phyloP scores from a whole-genome alignment of 2,329 filamentous ascomycete species.

The Botrytis fabae region DNA sequence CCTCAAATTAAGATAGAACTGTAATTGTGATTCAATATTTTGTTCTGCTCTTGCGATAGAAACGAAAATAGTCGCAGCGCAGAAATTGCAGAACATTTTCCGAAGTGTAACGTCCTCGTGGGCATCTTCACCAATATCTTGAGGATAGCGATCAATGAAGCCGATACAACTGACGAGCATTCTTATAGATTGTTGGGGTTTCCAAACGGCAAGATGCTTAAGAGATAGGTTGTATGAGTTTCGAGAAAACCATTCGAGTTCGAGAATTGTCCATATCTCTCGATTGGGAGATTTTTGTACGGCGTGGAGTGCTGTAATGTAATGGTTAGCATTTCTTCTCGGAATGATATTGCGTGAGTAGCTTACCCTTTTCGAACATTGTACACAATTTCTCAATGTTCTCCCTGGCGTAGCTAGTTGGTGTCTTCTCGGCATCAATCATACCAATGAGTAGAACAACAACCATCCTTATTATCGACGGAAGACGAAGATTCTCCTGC shows the following conservation, averaged over 20 bases:
- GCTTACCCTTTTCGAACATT: constrained; percentile 52
- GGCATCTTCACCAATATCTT: constrained; percentile 46
- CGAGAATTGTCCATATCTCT: constrained; percentile 56
- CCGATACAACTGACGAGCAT: constrained; percentile 56
- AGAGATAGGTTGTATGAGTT: constrained; percentile 79
- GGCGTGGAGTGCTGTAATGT: constrained; percentile 35
- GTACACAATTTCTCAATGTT: constrained; percentile 53
- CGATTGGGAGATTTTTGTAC: constrained; percentile 46
- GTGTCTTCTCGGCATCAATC: constrained; percentile 38
- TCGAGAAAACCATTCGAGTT: constrained; percentile 82
- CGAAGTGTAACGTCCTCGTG: constrained; percentile 56
- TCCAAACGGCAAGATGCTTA: constrained; percentile 57
- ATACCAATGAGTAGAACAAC: constrained; percentile 53
- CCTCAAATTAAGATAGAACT: constrained; percentile 62
- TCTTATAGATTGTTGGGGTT: constrained; percentile 53
- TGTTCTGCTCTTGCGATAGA: constrained; percentile 55
- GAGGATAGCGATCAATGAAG: constrained; percentile 54
- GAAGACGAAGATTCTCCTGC: constrained; percentile 56
- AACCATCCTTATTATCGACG: constrained; percentile 63
- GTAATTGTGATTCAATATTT: constrained; percentile 51
- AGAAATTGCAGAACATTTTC: constrained; percentile 69
- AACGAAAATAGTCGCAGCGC: constrained; percentile 55
- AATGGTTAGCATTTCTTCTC: constrained; percentile 14
- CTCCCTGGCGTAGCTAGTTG: constrained; percentile 4
- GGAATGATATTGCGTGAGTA: accelerated